phyloP scores from a whole-genome alignment of 441 rosid species.

The Adansonia madagascariensis region DNA sequence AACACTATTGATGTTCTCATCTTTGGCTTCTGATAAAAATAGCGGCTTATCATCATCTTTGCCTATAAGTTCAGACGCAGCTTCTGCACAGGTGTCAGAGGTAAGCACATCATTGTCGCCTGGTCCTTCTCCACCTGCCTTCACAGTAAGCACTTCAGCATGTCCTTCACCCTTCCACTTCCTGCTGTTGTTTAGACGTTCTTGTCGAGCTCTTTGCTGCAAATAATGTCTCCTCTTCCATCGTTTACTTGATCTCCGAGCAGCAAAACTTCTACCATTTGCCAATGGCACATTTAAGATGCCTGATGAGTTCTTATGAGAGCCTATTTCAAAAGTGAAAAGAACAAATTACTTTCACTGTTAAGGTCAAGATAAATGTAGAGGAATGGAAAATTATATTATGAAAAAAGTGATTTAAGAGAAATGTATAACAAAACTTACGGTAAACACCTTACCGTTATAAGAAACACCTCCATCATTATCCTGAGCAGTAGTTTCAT shows the following conservation, averaged over 20 bases:
- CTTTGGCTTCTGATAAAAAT: slow-evolving; percentile 42
- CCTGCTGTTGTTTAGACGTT: slow-evolving; percentile 83
- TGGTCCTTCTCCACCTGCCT: slow-evolving; percentile 40
- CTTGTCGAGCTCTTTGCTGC: slow-evolving; percentile 91
- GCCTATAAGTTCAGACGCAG: slow-evolving; percentile 41
- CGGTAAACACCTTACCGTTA: slow-evolving; percentile 49
- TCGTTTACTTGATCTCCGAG: slow-evolving; percentile 72
- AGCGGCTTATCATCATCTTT: slow-evolving; percentile 45
- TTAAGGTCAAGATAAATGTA: not conserved
- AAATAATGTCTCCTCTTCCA: slow-evolving; percentile 86
- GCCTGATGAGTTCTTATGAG: slow-evolving; percentile 48
- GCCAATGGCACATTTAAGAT: slow-evolving; percentile 50
- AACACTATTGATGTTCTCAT: slow-evolving; percentile 40
- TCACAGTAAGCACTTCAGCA: slow-evolving; percentile 39
- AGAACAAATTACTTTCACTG: not conserved
- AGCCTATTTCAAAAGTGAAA: slow-evolving; percentile 46
- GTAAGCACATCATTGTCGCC: slow-evolving; percentile 33
- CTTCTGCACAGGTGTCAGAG: slow-evolving; percentile 40
- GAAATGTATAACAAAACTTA: slow-evolving; percentile 14
- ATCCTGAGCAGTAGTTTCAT: slow-evolving; percentile 53
- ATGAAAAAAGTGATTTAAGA: not conserved
- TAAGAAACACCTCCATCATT: slow-evolving; percentile 40
- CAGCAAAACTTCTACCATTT: slow-evolving; percentile 59
- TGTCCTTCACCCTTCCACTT: slow-evolving; percentile 89
- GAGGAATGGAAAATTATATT: slow-evolving; percentile 3